phyloP scores from a whole-genome alignment of 345 rosid genomes.

The sweet orange (Citrus sinensis) region DNA sequence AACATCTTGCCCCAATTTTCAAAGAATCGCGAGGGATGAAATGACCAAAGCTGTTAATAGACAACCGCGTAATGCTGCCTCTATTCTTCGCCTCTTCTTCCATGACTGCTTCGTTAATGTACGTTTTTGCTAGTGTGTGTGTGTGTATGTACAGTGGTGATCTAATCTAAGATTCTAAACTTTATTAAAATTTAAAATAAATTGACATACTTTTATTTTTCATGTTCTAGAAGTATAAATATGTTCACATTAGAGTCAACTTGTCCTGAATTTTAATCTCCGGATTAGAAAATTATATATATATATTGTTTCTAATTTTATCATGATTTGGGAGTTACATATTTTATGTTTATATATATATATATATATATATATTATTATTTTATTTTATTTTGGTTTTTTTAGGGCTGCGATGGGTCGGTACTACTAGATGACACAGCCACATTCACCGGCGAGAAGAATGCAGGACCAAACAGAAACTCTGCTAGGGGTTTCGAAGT shows the following conservation, averaged over 20 bases:
- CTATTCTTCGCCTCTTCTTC: constrained; percentile 50
- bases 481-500: constrained; percentile 34
- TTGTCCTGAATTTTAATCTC: too few relatives aligned
- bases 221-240: too few relatives aligned
- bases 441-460: constrained; percentile 36
- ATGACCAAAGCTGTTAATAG: constrained; percentile 26
- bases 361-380: too few relatives aligned
- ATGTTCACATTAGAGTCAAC: too few relatives aligned
- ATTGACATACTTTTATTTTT: too few relatives aligned
- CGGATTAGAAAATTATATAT: too few relatives aligned
- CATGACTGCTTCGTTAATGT: constrained; percentile 55
- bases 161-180: too few relatives aligned
- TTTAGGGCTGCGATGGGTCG: constrained; percentile 39
- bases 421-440: constrained; percentile 35
- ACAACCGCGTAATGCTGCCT: constrained; percentile 37
- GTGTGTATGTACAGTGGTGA: too few relatives aligned
- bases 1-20: constrained; percentile 30
- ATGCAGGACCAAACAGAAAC: constrained; percentile 27
- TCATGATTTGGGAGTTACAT: neutral
- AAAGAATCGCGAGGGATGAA: constrained; percentile 22
- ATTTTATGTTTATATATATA: too few relatives aligned
- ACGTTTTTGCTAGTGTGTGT: neutral
- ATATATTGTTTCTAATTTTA: neutral
- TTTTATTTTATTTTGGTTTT: neutral
- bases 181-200: too few relatives aligned